Conservation (phyloP, 257 asterid species). For the Galeopsis tetrahit region DNA sequence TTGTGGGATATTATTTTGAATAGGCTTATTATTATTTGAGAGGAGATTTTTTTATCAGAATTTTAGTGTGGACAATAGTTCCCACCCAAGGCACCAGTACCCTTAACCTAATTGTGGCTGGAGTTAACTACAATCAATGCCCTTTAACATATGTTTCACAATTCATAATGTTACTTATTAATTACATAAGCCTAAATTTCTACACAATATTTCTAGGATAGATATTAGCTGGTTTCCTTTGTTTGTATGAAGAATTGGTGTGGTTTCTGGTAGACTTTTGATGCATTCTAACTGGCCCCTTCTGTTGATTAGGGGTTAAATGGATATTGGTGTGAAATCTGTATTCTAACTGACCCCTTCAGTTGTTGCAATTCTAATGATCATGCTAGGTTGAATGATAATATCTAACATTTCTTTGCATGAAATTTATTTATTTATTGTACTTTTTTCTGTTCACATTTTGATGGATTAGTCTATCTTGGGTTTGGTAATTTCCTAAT, state of each 20-base stretch:
- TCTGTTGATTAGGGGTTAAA: neutral
- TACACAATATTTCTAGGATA: neutral
- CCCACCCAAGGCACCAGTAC: constrained; percentile 3
- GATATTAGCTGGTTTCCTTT: constrained; percentile 8
- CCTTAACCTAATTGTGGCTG: neutral
- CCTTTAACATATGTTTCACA: neutral
- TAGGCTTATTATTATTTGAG: neutral
- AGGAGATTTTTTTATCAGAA: constrained; percentile 1
- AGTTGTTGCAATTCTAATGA: neutral
- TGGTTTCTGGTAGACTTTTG: constrained; percentile 20
- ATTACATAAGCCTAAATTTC: neutral
- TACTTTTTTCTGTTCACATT: constrained; percentile 5
- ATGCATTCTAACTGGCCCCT: neutral
- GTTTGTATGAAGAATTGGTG: neutral
- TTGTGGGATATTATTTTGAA: neutral
- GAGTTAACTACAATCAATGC: neutral
- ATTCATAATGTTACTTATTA: neutral
- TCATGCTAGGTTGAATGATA: constrained; percentile 12
- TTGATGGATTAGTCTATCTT: constrained; percentile 33
- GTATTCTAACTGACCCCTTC: neutral
- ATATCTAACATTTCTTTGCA: neutral
- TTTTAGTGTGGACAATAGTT: neutral
- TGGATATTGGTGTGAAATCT: constrained; percentile 4
- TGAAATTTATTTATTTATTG: neutral
- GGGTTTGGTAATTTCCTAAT: constrained; percentile 31